A percentile compares a stretch with the other conserved stretches of the same genome.
phyloP scores from a whole-genome alignment of 345 rosid species.

The Sisymbrium irio region DNA sequence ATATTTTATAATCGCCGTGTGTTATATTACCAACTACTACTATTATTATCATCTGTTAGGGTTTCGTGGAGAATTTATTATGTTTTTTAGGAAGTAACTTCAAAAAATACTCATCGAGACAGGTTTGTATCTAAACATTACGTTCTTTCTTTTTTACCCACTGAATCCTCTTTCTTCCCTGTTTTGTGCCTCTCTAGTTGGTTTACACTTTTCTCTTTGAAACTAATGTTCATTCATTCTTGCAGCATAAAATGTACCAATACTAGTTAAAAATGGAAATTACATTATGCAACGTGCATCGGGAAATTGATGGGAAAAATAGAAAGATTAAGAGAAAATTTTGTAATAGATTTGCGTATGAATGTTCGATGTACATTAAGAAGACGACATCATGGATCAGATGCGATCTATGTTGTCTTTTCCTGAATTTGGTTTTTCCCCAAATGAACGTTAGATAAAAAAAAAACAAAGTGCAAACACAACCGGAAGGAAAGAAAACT shows the following conservation, averaged over 20 bases:
- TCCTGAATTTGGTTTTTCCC: background rate
- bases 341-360: background rate
- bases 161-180: conserved; percentile 11
- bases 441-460: no score
- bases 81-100: conserved; percentile 31
- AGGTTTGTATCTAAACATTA: conserved; percentile 31
- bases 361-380: background rate
- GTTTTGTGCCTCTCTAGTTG: background rate
- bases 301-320: background rate
- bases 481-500: background rate
- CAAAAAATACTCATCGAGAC: conserved; percentile 21
- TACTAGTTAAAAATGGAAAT: background rate
- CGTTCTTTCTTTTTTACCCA: background rate
- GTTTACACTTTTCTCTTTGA: background rate
- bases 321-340: background rate
- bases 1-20: conserved; percentile 33
- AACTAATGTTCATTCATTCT: background rate
- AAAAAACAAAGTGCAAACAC: no score
- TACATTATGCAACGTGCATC: background rate
- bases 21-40: conserved; percentile 22
- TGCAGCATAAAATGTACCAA: background rate
- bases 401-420: conserved; percentile 11
- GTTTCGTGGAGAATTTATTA: conserved; percentile 18
- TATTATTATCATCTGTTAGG: conserved; percentile 11
- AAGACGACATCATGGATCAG: conserved; percentile 7